phyloP scores from a whole-genome alignment of 2,329 filamentous ascomycete genomes.

The Diaporthe caulivora region DNA sequence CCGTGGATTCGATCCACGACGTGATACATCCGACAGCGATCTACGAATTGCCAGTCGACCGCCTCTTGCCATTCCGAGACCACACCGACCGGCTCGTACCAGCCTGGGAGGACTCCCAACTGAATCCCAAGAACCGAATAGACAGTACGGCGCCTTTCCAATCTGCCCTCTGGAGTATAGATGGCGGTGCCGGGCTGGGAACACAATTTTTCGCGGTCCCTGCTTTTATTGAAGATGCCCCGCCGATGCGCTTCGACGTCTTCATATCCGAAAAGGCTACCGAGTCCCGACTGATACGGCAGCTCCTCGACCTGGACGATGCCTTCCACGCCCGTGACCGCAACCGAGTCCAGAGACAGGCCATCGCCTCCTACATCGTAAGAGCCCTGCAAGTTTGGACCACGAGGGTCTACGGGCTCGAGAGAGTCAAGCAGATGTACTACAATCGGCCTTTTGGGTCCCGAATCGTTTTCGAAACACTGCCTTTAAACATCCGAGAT shows the following conservation, averaged over 20 bases:
- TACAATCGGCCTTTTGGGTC: conserved; percentile 67
- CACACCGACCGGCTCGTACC: not conserved
- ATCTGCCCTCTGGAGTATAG: conserved; percentile 67
- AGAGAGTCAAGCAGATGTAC: conserved; percentile 54
- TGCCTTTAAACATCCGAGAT: conserved; percentile 60
- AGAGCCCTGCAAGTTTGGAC: conserved; percentile 68
- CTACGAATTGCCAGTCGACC: conserved; percentile 8
- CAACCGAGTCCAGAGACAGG: conserved; percentile 60
- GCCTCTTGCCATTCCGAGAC: not conserved
- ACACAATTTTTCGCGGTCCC: conserved; percentile 70
- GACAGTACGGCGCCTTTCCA: conserved; percentile 63
- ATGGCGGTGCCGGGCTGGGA: conserved; percentile 68
- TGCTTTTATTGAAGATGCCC: conserved; percentile 58
- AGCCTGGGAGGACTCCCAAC: conserved; percentile 61
- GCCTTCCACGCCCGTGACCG: conserved; percentile 69
- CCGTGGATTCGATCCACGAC: conserved; percentile 63
- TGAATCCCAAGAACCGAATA: conserved; percentile 73
- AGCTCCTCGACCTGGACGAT: conserved; percentile 61
- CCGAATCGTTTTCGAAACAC: conserved; percentile 65
- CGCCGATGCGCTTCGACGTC: conserved; percentile 69
- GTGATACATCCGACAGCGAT: conserved; percentile 69
- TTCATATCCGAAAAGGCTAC: conserved; percentile 65
- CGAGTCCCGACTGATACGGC: conserved; percentile 56
- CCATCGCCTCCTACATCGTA: conserved; percentile 66
- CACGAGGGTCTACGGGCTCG: conserved; percentile 47